phyloP scores from a whole-genome alignment of 768 basidiomycete genomes.

The Zangia roseola region DNA sequence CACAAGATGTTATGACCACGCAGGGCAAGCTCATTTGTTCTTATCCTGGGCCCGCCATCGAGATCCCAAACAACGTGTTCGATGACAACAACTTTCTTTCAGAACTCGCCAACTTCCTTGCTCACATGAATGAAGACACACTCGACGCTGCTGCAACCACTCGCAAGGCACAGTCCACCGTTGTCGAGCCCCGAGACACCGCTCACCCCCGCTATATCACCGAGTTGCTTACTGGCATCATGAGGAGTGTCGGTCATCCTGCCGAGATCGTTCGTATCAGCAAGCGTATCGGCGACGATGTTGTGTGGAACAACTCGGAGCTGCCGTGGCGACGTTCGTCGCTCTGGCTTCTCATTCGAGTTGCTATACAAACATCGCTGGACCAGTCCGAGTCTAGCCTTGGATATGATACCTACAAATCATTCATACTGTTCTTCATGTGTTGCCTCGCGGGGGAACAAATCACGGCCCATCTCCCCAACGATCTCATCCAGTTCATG shows the following conservation, averaged over 20 bases:
- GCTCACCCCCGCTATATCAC: constrained; percentile 45
- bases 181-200: constrained; percentile 18
- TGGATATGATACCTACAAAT: constrained; percentile 38
- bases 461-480: constrained; percentile 9
- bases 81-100: constrained; percentile 29
- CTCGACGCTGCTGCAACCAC: constrained; percentile 33
- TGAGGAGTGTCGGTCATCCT: constrained; percentile 32
- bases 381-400: constrained; percentile 3
- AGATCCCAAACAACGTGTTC: constrained; percentile 30
- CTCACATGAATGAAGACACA: constrained; percentile 30
- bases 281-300: constrained; percentile 35
- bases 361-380: constrained; percentile 34
- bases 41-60: constrained; percentile 43
- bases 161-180: constrained; percentile 13
- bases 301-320: constrained; percentile 14
- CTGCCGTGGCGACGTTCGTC: constrained; percentile 37
- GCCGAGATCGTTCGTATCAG: constrained; percentile 22
- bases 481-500: constrained; percentile 31
- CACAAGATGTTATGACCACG: constrained; percentile 32
- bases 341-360: constrained; percentile 36
- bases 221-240: constrained; percentile 43
- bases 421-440: constrained; percentile 45
- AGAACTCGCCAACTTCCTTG: constrained; percentile 39
- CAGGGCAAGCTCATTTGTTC: constrained; percentile 42
- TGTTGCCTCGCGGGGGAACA: constrained; percentile 25